A percentile compares a stretch with the other conserved stretches of the same genome.
These are phyloP conservation scores for Pseudocercospora macadamiae DNA, from an alignment of 2,329 filamentous ascomycete species.

Conservation along the genomic window DNA sequence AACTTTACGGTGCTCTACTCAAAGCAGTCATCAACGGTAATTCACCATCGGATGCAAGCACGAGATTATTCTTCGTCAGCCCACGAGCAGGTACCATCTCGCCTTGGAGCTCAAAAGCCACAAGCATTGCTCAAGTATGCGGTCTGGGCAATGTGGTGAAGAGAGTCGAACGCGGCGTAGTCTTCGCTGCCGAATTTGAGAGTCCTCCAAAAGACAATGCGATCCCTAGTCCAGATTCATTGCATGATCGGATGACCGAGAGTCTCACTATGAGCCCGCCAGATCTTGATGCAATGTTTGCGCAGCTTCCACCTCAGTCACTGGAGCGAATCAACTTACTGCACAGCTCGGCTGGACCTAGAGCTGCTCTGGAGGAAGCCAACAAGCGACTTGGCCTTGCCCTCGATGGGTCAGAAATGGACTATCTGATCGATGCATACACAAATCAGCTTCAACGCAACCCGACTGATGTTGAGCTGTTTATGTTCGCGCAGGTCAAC, in stretches of 20 bases:
- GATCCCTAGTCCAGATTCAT: constrained; percentile 66
- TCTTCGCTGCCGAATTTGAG: constrained; percentile 69
- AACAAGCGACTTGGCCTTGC: constrained; percentile 84
- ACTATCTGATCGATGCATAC: constrained; percentile 89
- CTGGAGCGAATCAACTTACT: constrained; percentile 74
- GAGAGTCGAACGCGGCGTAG: constrained; percentile 84
- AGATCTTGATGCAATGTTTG: constrained; percentile 76
- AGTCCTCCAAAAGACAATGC: constrained; percentile 51
- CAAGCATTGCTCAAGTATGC: constrained; percentile 90
- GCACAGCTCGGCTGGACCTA: constrained; percentile 56
- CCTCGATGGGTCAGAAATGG: constrained; percentile 84
- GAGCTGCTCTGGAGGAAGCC: constrained; percentile 75
- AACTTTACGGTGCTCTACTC: constrained; percentile 48
- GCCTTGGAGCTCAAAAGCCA: constrained; percentile 96
- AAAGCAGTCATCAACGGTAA: constrained; percentile 54
- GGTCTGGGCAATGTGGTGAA: constrained; percentile 71
- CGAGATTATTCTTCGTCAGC: constrained; percentile 69
- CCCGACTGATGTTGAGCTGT: constrained; percentile 90
- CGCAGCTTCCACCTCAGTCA: constrained; percentile 64
- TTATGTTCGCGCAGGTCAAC: constrained; percentile 99
- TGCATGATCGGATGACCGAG: constrained; percentile 97
- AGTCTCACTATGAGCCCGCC: constrained; percentile 69
- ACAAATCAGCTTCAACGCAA: constrained; percentile 64
- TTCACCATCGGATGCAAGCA: constrained; percentile 53
- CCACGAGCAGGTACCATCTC: constrained; percentile 83